Conservation (phyloP, 805 yeast genomes). For the Wickerhamomyces pijperi region DNA sequence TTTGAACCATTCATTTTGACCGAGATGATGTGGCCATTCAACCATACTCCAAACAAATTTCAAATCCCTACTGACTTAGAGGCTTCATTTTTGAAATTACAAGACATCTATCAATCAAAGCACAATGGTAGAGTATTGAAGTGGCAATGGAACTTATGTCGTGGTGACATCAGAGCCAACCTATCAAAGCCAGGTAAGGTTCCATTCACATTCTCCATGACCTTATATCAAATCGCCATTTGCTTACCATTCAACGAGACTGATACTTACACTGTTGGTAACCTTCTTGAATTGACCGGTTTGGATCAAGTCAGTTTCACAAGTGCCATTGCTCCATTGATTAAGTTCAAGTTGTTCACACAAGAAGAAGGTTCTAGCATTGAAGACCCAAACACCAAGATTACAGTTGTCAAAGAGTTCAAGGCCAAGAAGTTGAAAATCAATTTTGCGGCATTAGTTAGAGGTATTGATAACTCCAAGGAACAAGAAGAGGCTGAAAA, state of each 20-base stretch:
- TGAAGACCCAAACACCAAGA: slow-evolving; percentile 42
- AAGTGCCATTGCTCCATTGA: slow-evolving; percentile 68
- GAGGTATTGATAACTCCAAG: slow-evolving; percentile 41
- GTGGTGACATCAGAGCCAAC: slow-evolving; percentile 85
- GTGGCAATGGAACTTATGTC: slow-evolving; percentile 94
- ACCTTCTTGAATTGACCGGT: slow-evolving; percentile 58
- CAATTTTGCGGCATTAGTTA: slow-evolving; percentile 58
- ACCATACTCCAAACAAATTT: slow-evolving; percentile 26
- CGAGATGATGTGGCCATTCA: slow-evolving; percentile 80
- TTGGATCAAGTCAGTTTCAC: slow-evolving; percentile 55
- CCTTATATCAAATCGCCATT: slow-evolving; percentile 81
- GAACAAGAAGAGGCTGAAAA: slow-evolving; percentile 67
- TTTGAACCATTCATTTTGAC: slow-evolving; percentile 75
- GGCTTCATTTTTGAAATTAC: slow-evolving; percentile 55
- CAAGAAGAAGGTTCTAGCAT: slow-evolving; percentile 55
- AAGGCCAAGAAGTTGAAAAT: slow-evolving; percentile 76
- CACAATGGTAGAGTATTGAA: slow-evolving; percentile 83
- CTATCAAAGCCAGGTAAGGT: slow-evolving; percentile 72
- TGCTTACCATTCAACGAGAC: slow-evolving; percentile 70
- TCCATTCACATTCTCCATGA: slow-evolving; percentile 70
- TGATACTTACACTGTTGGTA: slow-evolving; percentile 46
- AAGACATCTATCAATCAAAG: slow-evolving; percentile 55
- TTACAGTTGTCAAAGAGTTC: slow-evolving; percentile 69
- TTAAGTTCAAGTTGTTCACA: slow-evolving; percentile 63
- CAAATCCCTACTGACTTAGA: slow-evolving; percentile 60